Conservation (phyloP, 179 eudicot genomes). For the Drosera spatulata region DNA sequence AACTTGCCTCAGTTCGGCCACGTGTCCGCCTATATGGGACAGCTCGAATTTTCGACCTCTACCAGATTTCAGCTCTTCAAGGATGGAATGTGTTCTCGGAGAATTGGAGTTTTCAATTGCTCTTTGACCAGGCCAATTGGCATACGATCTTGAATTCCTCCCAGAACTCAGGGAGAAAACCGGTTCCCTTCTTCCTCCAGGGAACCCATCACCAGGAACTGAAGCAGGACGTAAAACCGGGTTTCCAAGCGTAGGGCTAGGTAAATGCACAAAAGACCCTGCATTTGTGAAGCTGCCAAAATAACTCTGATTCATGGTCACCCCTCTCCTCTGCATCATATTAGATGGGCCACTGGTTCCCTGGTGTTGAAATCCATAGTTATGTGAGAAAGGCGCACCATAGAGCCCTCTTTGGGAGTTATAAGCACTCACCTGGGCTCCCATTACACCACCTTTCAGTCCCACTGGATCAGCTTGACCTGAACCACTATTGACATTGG, state of each 20-base stretch:
- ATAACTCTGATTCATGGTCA: constrained; percentile 26
- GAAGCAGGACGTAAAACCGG: constrained; percentile 67
- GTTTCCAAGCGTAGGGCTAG: constrained; percentile 42
- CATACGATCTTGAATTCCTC: constrained; percentile 35
- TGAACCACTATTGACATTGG: constrained; percentile 37
- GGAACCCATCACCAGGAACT: constrained; percentile 32
- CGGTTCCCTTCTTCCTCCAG: constrained; percentile 45
- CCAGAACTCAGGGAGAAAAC: constrained; percentile 37
- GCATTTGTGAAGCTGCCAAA: constrained; percentile 35
- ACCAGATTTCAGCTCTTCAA: constrained; percentile 41
- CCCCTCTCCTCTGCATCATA: constrained; percentile 37
- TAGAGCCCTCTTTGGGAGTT: constrained; percentile 15
- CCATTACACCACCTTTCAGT: constrained; percentile 18
- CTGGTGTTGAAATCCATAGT: constrained; percentile 27
- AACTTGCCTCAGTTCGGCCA: constrained; percentile 36
- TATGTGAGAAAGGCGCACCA: constrained; percentile 20
- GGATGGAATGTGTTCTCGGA: constrained; percentile 6
- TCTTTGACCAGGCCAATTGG: constrained; percentile 57
- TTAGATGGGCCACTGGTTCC: constrained; percentile 22
- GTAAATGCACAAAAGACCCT: constrained; percentile 45
- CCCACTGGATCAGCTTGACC: constrained; percentile 32
- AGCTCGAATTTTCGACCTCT: constrained; percentile 38
- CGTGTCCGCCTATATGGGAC: constrained; percentile 34
- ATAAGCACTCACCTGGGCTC: constrained; percentile 22
- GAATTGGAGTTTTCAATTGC: constrained; percentile 35